Evolutionary conservation across 2,329 filamentous ascomycete genomes (phyloP).

Genomic region (Purpureocillium takamizusanense): DNA sequence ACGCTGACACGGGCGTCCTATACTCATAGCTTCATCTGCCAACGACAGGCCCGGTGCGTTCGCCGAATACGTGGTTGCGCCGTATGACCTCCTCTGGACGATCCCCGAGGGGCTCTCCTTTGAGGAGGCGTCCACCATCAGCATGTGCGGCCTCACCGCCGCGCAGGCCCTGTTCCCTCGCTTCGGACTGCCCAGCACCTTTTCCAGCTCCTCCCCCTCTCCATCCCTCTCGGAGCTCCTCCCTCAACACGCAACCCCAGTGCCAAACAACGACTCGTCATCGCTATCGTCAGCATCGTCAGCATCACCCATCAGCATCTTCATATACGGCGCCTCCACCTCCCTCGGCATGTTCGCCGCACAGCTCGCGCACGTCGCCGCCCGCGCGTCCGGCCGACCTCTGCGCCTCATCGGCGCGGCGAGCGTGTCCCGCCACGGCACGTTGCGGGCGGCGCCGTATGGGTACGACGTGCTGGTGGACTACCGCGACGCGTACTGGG

Average conservation of each 20-base stretch:
- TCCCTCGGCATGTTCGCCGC: conserved; percentile 23
- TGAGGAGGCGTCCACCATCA: conserved; percentile 28
- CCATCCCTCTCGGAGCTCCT: too few relatives aligned
- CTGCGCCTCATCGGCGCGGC: conserved; percentile 20
- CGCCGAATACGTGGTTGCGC: conserved; percentile 26
- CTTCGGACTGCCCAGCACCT: conserved; percentile 24
- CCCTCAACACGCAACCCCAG: too few relatives aligned
- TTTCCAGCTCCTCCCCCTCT: too few relatives aligned
- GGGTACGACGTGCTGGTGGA: conserved; percentile 27
- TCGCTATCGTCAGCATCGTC: too few relatives aligned
- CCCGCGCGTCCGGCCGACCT: conserved; percentile 2
- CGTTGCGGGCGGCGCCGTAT: conserved; percentile 23
- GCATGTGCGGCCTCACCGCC: conserved; percentile 31
- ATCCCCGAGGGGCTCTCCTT: conserved; percentile 19
- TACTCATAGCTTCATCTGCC: conserved; percentile 24
- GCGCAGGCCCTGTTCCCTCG: conserved; percentile 30
- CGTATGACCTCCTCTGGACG: conserved; percentile 27
- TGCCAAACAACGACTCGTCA: fast-evolving
- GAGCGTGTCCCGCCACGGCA: conserved; percentile 11
- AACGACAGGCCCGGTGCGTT: conserved; percentile 35
- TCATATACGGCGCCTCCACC: conserved; percentile 24
- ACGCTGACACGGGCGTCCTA: too few relatives aligned
- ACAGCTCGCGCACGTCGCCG: conserved; percentile 14
- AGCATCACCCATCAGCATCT: conserved; percentile 10
- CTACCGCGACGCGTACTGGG: conserved; percentile 25